Evolutionary conservation across 2,329 filamentous ascomycete species (phyloP).

Genomic region (Chalaropsis thielavioides): DNA sequence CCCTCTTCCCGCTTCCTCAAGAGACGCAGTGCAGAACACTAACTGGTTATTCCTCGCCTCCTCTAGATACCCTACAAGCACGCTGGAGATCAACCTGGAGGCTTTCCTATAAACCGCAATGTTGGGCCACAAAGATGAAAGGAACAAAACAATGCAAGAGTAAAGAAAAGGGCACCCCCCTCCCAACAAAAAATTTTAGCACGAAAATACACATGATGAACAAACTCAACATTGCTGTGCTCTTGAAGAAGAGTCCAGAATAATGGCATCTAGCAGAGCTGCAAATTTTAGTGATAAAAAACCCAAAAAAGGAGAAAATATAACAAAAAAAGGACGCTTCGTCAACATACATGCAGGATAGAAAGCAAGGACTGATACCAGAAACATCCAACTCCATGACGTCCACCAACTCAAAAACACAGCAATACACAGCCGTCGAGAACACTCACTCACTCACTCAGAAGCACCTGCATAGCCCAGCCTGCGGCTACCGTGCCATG

Average conservation of each 20-base stretch:
- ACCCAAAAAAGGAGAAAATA: neutral
- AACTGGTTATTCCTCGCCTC: slow-evolving; percentile 18
- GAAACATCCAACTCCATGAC: neutral
- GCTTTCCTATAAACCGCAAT: slow-evolving; percentile 55
- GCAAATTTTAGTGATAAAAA: neutral
- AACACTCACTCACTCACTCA: neutral
- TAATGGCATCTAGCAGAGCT: neutral
- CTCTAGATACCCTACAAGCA: slow-evolving; percentile 73
- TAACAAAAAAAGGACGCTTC: slow-evolving; percentile 1
- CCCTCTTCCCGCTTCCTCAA: neutral
- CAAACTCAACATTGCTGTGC: neutral
- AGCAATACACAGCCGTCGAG: neutral
- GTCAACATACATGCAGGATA: slow-evolving; percentile 1
- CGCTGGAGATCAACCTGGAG: slow-evolving; percentile 87
- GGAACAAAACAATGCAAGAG: neutral
- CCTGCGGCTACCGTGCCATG: neutral
- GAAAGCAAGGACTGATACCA: neutral
- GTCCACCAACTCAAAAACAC: neutral
- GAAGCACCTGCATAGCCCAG: neutral
- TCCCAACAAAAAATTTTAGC: slow-evolving; percentile 18
- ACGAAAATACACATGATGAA: slow-evolving; percentile 1
- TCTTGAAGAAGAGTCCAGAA: neutral
- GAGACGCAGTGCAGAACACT: neutral
- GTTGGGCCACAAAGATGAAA: neutral
- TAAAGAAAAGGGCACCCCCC: slow-evolving; percentile 12